Conservation (phyloP, 768 basidiomycete genomes). For the Mycena venus region DNA sequence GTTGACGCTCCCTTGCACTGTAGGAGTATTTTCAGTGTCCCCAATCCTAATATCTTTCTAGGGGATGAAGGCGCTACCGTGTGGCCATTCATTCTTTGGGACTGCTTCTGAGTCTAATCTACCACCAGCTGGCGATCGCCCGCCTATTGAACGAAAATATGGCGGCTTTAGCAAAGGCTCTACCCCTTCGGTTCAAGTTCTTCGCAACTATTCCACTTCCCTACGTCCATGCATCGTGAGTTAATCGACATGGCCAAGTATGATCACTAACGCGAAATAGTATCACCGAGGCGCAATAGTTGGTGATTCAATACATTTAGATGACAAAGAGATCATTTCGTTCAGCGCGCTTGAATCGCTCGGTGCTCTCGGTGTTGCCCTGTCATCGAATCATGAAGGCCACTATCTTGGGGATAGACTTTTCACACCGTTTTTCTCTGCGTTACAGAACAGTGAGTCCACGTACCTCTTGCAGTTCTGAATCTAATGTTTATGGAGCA, state of each 20-base stretch:
- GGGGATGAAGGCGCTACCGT: conserved; percentile 21
- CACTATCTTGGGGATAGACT: conserved; percentile 22
- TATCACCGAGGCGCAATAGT: conserved; percentile 20
- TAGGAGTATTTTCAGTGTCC: conserved; percentile 21
- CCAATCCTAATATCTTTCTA: conserved; percentile 23
- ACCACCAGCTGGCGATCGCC: conserved; percentile 17
- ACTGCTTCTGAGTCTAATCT: neutral
- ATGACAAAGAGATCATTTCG: neutral
- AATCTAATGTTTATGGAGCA: neutral
- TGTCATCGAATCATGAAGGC: conserved; percentile 27
- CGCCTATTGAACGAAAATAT: conserved; percentile 29
- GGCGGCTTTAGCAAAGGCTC: conserved; percentile 13
- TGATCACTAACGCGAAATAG: neutral
- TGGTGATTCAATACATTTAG: neutral
- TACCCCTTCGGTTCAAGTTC: conserved; percentile 17
- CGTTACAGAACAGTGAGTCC: neutral
- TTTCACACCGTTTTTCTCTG: conserved; percentile 14
- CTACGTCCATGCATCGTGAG: conserved; percentile 18
- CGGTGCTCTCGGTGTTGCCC: conserved; percentile 20
- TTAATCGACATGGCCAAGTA: neutral
- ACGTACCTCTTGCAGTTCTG: neutral
- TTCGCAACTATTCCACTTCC: conserved; percentile 23
- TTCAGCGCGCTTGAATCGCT: conserved; percentile 15
- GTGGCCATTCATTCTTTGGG: neutral
- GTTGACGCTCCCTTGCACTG: neutral